phyloP scores from a whole-genome alignment of 768 basidiomycete species.

The Rubroboletus satanas region DNA sequence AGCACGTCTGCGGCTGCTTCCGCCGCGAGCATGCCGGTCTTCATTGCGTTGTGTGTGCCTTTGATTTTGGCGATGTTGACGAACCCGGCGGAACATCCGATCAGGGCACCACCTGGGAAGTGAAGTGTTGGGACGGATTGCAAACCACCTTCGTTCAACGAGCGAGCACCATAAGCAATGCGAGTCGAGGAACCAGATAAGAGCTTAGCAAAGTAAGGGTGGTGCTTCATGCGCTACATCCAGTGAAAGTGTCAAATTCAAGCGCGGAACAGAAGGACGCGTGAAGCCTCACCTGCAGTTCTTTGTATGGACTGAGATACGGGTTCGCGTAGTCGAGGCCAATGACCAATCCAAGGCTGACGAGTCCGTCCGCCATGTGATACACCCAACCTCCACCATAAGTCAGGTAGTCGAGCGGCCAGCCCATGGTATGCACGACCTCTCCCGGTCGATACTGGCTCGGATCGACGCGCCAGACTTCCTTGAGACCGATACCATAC shows the following conservation, averaged over 20 bases:
- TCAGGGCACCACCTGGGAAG: no score
- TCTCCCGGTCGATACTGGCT: slow-evolving; percentile 26
- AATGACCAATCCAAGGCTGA: slow-evolving; percentile 87
- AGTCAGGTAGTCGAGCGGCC: slow-evolving; percentile 50
- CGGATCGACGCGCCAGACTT: slow-evolving; percentile 88
- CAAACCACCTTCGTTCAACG: no score
- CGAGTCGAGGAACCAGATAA: no score
- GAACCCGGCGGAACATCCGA: no score
- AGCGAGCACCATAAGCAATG: no score
- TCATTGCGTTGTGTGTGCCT: slow-evolving; percentile 99
- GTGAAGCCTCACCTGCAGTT: slow-evolving; percentile 80
- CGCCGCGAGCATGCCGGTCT: slow-evolving; percentile 95
- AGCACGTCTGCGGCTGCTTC: slow-evolving; percentile 77
- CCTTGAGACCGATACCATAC: slow-evolving; percentile 94
- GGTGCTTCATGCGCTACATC: no score
- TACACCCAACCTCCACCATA: slow-evolving; percentile 91
- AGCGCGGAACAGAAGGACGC: no score
- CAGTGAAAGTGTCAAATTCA: no score
- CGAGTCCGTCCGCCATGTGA: slow-evolving; percentile 90
- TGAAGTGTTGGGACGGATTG: no score
- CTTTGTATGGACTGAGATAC: slow-evolving; percentile 85
- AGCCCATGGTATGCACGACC: no score
- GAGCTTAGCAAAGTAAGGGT: no score
- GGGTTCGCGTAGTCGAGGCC: slow-evolving; percentile 96
- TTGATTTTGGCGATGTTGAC: no score